Evolutionary conservation across 2,329 filamentous ascomycete genomes (phyloP).

Genomic region (Aspergillus sp.): DNA sequence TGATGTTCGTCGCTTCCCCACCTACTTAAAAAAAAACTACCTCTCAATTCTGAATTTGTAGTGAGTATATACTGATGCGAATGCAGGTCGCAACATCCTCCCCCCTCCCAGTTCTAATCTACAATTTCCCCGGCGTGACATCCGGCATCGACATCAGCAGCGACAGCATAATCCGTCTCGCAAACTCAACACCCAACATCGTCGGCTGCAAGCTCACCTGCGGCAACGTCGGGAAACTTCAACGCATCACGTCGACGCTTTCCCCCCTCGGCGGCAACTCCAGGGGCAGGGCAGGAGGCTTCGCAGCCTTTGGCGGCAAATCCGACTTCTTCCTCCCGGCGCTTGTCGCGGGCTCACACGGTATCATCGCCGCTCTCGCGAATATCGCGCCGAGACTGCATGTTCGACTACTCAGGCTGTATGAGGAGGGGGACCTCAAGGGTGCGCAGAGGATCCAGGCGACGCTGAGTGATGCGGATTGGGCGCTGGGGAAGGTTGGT

Average conservation of each 20-base stretch:
- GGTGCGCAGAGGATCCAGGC: not conserved
- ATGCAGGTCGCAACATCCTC: not conserved
- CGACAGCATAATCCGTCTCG: slow-evolving; percentile 59
- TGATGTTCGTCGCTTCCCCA: slow-evolving; percentile 43
- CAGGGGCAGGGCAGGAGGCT: slow-evolving; percentile 44
- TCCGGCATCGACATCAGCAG: slow-evolving; percentile 63
- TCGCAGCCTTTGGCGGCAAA: slow-evolving; percentile 73
- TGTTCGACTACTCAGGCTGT: slow-evolving; percentile 9
- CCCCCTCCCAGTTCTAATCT: slow-evolving; percentile 55
- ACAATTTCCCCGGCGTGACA: slow-evolving; percentile 67
- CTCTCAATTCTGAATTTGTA: no score
- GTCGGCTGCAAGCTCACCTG: slow-evolving; percentile 69
- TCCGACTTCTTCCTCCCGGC: slow-evolving; percentile 76
- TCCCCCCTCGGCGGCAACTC: slow-evolving; percentile 49
- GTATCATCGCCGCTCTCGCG: slow-evolving; percentile 72
- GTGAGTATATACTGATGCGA: no score
- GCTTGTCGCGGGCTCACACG: slow-evolving; percentile 70
- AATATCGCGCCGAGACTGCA: slow-evolving; percentile 73
- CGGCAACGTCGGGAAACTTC: slow-evolving; percentile 67
- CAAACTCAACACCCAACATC: slow-evolving; percentile 58
- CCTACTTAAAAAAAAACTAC: no score
- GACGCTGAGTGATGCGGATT: not conserved
- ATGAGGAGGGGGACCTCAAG: not conserved
- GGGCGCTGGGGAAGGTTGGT: not conserved
- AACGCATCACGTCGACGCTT: slow-evolving; percentile 60